A percentile compares a stretch with the other conserved stretches of the same genome.
Conservation (phyloP, 805 yeast species). For the Teunomyces barrocoloradensis region DNA sequence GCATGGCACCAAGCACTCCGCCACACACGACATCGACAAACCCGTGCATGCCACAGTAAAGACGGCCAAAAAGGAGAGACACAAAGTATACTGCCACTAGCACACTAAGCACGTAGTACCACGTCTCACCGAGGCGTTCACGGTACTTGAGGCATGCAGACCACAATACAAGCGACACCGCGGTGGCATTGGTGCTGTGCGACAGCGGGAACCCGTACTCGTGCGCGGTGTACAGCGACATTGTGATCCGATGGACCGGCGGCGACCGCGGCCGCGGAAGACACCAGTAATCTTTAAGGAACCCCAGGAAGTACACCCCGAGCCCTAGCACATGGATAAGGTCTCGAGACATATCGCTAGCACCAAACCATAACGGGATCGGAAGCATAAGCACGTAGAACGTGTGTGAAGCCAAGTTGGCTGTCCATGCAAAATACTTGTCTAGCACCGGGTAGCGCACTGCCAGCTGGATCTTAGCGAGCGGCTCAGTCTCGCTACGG, state of each 20-base stretch:
- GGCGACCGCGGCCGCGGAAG: constrained; percentile 92
- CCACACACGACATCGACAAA: constrained; percentile 74
- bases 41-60: constrained; percentile 98
- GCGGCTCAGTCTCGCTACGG: constrained; percentile 58
- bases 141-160: constrained; percentile 8
- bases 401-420: constrained; percentile 89
- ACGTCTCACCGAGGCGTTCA: background rate
- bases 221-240: constrained; percentile 85
- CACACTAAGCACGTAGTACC: constrained; percentile 13
- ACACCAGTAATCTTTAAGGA: constrained; percentile 79
- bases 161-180: constrained; percentile 56
- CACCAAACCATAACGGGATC: constrained; percentile 79
- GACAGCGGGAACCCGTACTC: constrained; percentile 96
- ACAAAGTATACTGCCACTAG: constrained; percentile 48
- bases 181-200: constrained; percentile 92
- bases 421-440: constrained; percentile 79
- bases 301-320: constrained; percentile 72
- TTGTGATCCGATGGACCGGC: constrained; percentile 83
- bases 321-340: constrained; percentile 58
- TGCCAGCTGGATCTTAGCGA: constrained; percentile 55
- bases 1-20: constrained; percentile 53
- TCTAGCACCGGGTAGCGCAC: constrained; percentile 56
- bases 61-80: constrained; percentile 72
- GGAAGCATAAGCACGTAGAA: constrained; percentile 91
- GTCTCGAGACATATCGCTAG: constrained; percentile 55